A percentile compares a stretch with the other conserved stretches of the same genome.
Conservation (phyloP, 192 early-diverging fungal species). For the Coemansia sp. region DNA sequence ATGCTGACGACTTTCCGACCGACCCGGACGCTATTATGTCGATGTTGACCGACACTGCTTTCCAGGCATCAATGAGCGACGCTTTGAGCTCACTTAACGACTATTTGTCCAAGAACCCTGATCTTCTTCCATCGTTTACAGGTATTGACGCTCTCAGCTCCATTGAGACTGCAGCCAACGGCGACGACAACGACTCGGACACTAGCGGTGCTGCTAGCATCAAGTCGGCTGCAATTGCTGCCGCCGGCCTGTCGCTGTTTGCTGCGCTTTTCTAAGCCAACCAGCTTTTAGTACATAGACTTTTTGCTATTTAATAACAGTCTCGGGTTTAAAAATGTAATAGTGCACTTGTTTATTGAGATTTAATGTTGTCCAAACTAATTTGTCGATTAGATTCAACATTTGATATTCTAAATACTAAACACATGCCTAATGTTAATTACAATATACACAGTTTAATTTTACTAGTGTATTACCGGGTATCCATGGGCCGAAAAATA, state of each 20-base stretch:
- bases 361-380: not conserved
- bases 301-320: too few species aligned
- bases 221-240: constrained; percentile 25
- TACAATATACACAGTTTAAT: not conserved
- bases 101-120: constrained; percentile 8
- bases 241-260: constrained; percentile 11
- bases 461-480: not conserved
- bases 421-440: not conserved
- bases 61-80: constrained; percentile 16
- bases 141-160: not conserved
- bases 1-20: not conserved
- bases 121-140: not conserved
- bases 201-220: constrained; percentile 11
- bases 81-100: constrained; percentile 6
- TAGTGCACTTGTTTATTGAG: not conserved
- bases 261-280: constrained; percentile 29
- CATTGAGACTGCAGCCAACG: not conserved
- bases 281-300: too few species aligned
- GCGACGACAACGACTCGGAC: not conserved
- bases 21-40: not conserved
- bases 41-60: constrained; percentile 9
- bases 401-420: too few species aligned
- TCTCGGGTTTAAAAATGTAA: too few species aligned
- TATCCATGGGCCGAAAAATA: not conserved
- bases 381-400: too few species aligned